phyloP scores from a whole-genome alignment of 2,329 filamentous ascomycete genomes.

The Paecilomyces formosus region DNA sequence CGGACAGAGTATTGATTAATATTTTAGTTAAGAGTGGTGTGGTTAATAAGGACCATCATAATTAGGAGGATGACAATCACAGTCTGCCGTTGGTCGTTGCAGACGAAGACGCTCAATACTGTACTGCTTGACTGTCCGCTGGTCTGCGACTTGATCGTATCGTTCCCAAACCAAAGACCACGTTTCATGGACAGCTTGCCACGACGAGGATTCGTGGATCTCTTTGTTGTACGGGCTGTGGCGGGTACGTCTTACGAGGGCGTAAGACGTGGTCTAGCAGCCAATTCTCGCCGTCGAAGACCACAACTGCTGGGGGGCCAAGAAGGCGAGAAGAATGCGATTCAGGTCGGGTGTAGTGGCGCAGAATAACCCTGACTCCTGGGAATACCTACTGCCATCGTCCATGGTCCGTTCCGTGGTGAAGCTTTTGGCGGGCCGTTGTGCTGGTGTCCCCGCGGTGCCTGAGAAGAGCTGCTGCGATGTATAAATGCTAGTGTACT shows the following conservation, averaged over 20 bases:
- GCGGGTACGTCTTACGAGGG: neutral
- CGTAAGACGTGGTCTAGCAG: neutral
- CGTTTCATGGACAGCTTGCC: neutral
- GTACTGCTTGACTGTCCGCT: neutral
- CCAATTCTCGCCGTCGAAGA: neutral
- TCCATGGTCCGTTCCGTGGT: neutral
- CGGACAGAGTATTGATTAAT: neutral
- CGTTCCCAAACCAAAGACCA: neutral
- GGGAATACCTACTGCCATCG: neutral
- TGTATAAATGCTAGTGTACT: neutral
- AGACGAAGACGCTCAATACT: neutral
- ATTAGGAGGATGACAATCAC: no score
- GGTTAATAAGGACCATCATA: no score
- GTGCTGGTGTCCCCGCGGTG: neutral
- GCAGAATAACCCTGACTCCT: neutral
- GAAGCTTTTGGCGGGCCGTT: neutral
- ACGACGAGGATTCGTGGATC: neutral
- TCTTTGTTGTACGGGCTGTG: neutral
- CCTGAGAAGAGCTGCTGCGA: neutral
- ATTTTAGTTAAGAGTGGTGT: neutral
- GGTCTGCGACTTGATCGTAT: neutral
- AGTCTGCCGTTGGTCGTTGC: neutral
- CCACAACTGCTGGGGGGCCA: neutral
- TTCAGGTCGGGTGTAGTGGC: neutral
- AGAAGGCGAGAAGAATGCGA: neutral